Evolutionary conservation across 371 early-diverging fungal genomes (phyloP).

Genomic region (Mucor circinelloides): DNA sequence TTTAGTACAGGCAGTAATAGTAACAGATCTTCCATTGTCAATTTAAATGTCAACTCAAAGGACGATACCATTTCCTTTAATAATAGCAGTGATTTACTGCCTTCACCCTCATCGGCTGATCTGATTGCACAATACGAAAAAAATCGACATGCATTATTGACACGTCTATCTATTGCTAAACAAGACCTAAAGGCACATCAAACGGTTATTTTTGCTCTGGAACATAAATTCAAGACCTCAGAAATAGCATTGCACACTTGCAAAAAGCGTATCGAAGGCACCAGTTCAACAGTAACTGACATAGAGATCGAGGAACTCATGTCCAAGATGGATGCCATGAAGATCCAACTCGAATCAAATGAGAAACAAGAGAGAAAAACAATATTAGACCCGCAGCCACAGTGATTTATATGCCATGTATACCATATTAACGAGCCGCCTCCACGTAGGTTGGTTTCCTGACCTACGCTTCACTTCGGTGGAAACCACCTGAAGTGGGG

Average conservation of each 20-base stretch:
- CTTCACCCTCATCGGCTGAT: not conserved
- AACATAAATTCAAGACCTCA: conserved; percentile 16
- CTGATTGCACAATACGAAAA: conserved; percentile 18
- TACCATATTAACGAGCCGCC: no score
- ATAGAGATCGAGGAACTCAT: conserved; percentile 27
- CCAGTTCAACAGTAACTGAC: conserved; percentile 11
- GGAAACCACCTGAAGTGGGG: no score
- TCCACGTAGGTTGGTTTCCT: no score
- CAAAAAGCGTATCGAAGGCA: conserved; percentile 14
- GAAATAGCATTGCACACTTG: conserved; percentile 11
- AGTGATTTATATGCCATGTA: no score
- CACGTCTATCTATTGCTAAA: conserved; percentile 16
- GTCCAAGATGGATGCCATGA: conserved; percentile 33
- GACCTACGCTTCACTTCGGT: no score
- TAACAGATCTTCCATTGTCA: not conserved
- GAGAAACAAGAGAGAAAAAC: conserved; percentile 17
- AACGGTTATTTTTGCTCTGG: conserved; percentile 5
- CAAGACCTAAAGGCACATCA: conserved; percentile 17
- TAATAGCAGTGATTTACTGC: not conserved
- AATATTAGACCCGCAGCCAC: not conserved
- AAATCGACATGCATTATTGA: conserved; percentile 13
- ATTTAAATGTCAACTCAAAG: not conserved
- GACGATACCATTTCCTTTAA: not conserved
- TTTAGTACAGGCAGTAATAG: conserved; percentile 2
- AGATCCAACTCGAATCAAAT: conserved; percentile 21